A percentile compares a stretch with the other conserved stretches of the same genome.
Evolutionary conservation across 306 rosid genomes (phyloP).

Genomic region (Prunus padus): DNA sequence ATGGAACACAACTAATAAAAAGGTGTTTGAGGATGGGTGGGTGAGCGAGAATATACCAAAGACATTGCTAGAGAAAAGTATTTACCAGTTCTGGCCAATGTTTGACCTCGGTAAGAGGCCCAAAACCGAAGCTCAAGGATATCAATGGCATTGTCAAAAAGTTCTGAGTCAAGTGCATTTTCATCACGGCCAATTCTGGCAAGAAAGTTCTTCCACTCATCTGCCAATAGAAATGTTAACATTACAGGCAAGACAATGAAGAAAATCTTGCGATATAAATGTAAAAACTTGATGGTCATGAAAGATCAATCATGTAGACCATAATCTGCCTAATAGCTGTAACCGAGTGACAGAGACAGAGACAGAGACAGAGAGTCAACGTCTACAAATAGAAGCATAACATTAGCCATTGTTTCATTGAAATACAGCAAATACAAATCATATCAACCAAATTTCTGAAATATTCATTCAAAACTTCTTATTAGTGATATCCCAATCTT

Average conservation of each 20-base stretch:
- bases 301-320: not conserved
- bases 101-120: slow-evolving; percentile 98
- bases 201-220: slow-evolving; percentile 95
- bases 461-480: not conserved
- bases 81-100: slow-evolving; percentile 93
- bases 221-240: slow-evolving; percentile 34
- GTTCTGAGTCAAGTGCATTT: slow-evolving; percentile 57
- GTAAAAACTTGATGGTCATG: not conserved
- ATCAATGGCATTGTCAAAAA: slow-evolving; percentile 55
- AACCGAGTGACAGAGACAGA: not conserved
- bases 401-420: not conserved
- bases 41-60: not conserved
- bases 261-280: not conserved
- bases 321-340: too few relatives aligned
- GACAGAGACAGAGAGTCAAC: not conserved
- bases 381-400: not conserved
- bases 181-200: slow-evolving; percentile 86
- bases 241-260: not conserved
- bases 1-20: not conserved
- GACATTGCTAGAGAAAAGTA: slow-evolving; percentile 13
- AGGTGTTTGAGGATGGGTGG: not conserved
- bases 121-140: slow-evolving; percentile 90
- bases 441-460: not conserved
- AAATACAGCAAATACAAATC: not conserved
- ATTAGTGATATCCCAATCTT: not conserved